phyloP scores from a whole-genome alignment of 108 stramenopile genomes.

The Cyclotella atomus region DNA sequence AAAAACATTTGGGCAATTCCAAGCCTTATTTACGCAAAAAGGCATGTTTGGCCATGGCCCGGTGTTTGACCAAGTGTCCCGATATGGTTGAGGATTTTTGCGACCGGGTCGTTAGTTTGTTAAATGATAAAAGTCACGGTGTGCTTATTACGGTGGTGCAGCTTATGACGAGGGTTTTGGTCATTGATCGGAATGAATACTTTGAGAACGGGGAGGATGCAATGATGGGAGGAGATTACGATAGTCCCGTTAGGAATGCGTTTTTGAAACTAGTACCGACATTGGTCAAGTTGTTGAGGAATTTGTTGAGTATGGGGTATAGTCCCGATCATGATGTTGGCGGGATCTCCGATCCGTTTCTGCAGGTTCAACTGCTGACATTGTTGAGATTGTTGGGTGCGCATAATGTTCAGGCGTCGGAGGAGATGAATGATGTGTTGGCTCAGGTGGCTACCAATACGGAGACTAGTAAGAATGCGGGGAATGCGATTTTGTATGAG shows the following conservation, averaged over 20 bases:
- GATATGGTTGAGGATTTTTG: constrained; percentile 98
- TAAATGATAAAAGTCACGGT: constrained; percentile 97
- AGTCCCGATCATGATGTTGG: constrained; percentile 96
- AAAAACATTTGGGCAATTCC: constrained; percentile 86
- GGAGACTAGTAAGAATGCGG: constrained; percentile 97
- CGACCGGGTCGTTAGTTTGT: constrained; percentile 81
- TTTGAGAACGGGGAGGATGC: no score
- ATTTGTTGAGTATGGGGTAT: constrained; percentile 91
- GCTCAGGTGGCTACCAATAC: constrained; percentile 99
- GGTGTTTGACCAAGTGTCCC: constrained; percentile 91
- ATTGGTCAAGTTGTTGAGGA: constrained; percentile 92
- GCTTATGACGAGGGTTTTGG: constrained; percentile 91
- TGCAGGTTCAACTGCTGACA: constrained; percentile 94
- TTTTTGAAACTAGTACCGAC: constrained; percentile 89
- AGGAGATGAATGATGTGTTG: constrained; percentile 97
- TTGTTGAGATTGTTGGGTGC: constrained; percentile 90
- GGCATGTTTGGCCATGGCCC: constrained; percentile 94
- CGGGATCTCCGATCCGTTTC: constrained; percentile 95
- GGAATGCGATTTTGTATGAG: constrained; percentile 99
- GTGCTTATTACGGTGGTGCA: constrained; percentile 95
- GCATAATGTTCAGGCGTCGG: constrained; percentile 81
- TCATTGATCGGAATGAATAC: constrained; percentile 76
- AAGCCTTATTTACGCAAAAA: constrained; percentile 95
- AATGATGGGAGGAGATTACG: constrained; percentile 41
- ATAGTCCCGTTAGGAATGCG: constrained; percentile 66